Percentiles rank a stretch among this genome's conserved stretches.
phyloP scores from a whole-genome alignment of 805 yeast species.

The Groenewaldozyma salmanticensis region DNA sequence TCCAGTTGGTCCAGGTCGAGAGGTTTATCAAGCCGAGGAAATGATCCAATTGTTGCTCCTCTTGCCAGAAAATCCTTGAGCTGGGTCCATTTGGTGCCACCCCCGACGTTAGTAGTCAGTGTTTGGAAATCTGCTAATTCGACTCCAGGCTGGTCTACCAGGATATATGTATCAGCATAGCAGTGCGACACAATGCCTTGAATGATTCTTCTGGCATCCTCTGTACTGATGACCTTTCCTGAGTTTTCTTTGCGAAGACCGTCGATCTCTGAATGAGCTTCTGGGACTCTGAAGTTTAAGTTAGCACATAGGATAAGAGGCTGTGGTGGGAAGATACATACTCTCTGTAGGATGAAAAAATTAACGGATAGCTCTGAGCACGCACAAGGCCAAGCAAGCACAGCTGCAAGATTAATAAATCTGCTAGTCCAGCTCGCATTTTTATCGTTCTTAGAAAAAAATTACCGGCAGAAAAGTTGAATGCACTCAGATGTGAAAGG shows the following conservation, averaged over 20 bases:
- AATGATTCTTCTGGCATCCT: slow-evolving; percentile 16
- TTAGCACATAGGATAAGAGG: no score
- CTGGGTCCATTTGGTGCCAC: slow-evolving; percentile 12
- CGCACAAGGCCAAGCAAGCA: no score
- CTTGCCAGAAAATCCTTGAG: slow-evolving; percentile 14
- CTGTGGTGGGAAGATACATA: slow-evolving; percentile 2
- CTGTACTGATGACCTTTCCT: slow-evolving; percentile 10
- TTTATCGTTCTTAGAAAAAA: no score
- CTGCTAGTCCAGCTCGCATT: no score
- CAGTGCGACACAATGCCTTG: slow-evolving; percentile 32
- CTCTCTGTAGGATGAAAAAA: slow-evolving; percentile 14
- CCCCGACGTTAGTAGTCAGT: slow-evolving; percentile 6
- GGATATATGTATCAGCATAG: slow-evolving; percentile 42
- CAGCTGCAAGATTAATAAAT: no score
- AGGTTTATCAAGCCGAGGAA: slow-evolving; percentile 18
- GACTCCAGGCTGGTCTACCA: slow-evolving; percentile 47
- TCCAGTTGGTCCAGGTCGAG: slow-evolving; percentile 37
- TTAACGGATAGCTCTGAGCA: slow-evolving; percentile 16
- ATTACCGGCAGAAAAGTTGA: no score
- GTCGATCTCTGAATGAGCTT: slow-evolving; percentile 12
- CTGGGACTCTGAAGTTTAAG: slow-evolving; percentile 9
- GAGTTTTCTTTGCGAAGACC: slow-evolving; percentile 10
- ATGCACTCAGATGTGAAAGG: no score
- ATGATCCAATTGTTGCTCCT: slow-evolving; percentile 17
- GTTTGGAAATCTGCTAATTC: slow-evolving; percentile 36